Evolutionary conservation across 176 grass and related monocot species (phyloP), one percentile per base, ranked within the genome.

Genomic region (Aegilops bicornis): DNA sequence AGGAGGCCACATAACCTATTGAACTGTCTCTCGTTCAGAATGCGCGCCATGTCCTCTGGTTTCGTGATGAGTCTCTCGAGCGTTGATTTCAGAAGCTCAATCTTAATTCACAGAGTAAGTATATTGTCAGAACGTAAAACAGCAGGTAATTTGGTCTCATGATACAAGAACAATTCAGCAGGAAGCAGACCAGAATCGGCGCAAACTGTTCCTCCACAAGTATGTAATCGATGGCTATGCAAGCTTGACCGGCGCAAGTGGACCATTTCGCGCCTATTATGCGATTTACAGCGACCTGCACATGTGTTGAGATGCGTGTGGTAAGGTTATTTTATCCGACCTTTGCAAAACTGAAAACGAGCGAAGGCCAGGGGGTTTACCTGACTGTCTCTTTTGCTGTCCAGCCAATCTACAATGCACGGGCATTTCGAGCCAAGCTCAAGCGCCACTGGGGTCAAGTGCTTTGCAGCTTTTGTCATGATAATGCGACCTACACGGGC

Each of bases 371-470:
- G 37, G n/a, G 33, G 4, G 6, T 19, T 42, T 8, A 87, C 89
- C 89, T 85, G 77, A n/a, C 77, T 82, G 30, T 88, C 89, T 56
- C 89, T 85, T 64, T 80, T 62, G 42, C 82, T 85, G 17, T 77
- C 69, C 4, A 91, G 5, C 40, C 66, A 92, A 58, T 98, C 97
- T 37, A 98, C 69, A 27, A 98, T 91, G 73, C 92, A 95, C 5
- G 97, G 97, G 91, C 88, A 98, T 62, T 98, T 98, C 8, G 90
- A 93, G 23, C 97, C 94, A 14, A 98, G 84, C 66, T 96, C 97
- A 36, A 98, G 72, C 11, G 82, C 86, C 24, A 98, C 88, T 2
- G 96, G 96, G 1, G 93, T 98, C n/a, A 98, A 63, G 80, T 98
- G 84, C 52, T 94, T 90, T 12, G 93, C 93, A 33, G 96, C 96